Evolutionary conservation across 495 filamentous ascomycete species (phyloP).

Genomic region (Penicillium dipodomyicola): DNA sequence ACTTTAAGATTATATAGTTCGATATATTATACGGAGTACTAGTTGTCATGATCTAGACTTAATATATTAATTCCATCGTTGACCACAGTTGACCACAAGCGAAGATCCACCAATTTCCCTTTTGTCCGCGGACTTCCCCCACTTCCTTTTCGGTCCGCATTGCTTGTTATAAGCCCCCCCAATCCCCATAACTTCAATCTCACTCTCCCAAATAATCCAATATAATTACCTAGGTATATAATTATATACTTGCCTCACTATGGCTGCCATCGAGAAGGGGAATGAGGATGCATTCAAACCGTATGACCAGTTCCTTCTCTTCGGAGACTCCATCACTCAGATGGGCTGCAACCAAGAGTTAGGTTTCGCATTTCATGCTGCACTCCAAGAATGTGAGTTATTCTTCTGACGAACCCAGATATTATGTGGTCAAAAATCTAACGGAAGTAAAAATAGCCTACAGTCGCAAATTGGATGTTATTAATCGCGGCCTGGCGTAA

Average conservation of each 20-base stretch:
- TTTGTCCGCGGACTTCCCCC: constrained; percentile 24
- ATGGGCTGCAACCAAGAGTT: constrained; percentile 51
- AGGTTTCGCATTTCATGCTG: constrained; percentile 70
- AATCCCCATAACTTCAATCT: not conserved
- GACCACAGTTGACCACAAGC: not conserved
- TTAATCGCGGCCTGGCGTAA: constrained; percentile 65
- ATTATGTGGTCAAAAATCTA: not conserved
- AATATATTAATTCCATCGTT: not conserved
- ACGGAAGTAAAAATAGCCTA: constrained; percentile 47
- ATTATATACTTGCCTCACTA: not conserved
- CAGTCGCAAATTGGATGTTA: constrained; percentile 61
- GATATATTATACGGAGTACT: not conserved
- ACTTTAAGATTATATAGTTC: not conserved
- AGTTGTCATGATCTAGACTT: too few relatives aligned
- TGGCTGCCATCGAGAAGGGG: not conserved
- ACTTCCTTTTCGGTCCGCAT: not conserved
- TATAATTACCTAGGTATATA: too few relatives aligned
- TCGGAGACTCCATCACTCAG: constrained; percentile 81
- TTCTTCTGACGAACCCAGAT: not conserved
- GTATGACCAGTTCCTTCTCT: constrained; percentile 72
- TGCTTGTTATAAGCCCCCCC: constrained; percentile 11
- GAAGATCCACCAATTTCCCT: constrained; percentile 19
- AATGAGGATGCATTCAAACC: constrained; percentile 30
- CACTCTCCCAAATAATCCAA: not conserved
- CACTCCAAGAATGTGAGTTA: constrained; percentile 64